A percentile compares a stretch with the other conserved stretches of the same genome.
Conservation (phyloP, 176 grass and related monocot genomes). For the Metroxylon sagu region DNA sequence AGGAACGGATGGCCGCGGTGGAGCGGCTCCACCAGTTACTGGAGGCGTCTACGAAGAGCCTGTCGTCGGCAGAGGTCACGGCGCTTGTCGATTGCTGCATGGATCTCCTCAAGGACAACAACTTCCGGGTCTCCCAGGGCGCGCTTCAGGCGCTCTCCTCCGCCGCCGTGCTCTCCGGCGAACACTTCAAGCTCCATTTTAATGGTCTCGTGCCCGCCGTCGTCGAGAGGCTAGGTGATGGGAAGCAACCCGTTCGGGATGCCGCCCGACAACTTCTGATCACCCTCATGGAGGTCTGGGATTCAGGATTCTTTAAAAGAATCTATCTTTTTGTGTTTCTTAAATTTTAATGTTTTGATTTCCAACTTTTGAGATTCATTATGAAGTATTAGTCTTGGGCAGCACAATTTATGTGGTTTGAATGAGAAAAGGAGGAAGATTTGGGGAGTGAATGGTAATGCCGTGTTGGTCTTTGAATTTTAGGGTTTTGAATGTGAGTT, state of each 20-base stretch:
- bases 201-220: slow-evolving; percentile 58
- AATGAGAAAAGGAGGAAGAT: too few species aligned
- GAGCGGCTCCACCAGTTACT: slow-evolving; percentile 78
- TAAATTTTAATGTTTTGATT: too few species aligned
- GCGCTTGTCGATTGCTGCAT: slow-evolving; percentile 57
- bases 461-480: too few species aligned
- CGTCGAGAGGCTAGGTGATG: slow-evolving; percentile 72
- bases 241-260: slow-evolving; percentile 81
- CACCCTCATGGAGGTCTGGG: slow-evolving; percentile 80
- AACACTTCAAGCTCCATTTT: slow-evolving; percentile 80
- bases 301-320: background rate
- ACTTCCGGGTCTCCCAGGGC: slow-evolving; percentile 77
- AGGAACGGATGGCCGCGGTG: slow-evolving; percentile 67
- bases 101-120: slow-evolving; percentile 61
- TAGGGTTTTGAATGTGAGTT: too few species aligned
- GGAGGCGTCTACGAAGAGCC: slow-evolving; percentile 44
- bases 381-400: too few species aligned
- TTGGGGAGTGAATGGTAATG: too few species aligned
- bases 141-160: slow-evolving; percentile 70
- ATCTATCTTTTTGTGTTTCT: too few species aligned
- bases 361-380: too few species aligned
- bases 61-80: slow-evolving; percentile 46
- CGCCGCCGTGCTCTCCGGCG: slow-evolving; percentile 71
- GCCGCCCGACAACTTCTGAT: slow-evolving; percentile 58
- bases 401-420: too few species aligned